Base-by-base conservation (phyloP, 2,329 filamentous ascomycete genomes). In the Akanthomyces muscarius region DNA sequence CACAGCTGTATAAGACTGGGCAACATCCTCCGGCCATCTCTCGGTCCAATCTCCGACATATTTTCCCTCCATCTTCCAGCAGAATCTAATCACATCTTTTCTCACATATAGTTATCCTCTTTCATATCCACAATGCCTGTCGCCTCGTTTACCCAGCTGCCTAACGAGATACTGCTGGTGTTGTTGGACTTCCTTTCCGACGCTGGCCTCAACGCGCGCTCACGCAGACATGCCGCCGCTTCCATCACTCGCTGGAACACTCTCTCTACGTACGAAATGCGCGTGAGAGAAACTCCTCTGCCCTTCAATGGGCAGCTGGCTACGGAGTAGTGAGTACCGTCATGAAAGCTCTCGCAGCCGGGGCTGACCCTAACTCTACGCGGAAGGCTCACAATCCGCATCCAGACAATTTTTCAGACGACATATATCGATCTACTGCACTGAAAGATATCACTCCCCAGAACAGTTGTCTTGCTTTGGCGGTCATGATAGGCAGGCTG, bases 261-360 rank as follows among this genome's bases (percentile, higher is more conserved):
- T n/a, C 16, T 6, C 58, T 61, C 5, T 61, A 61, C 10, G 2
- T 33, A 3, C 36, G 23, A 33, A 44, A 61, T 25, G 48, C 38
- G 28, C 47, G 48, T 3, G 11, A 53, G 25, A n/a, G 58, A 50
- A 50, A 61, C 10, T 51, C 21, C 2, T 44, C 25, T 1, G 58
- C 58, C n/a, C n/a, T 61, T 25, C 36, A 44, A 7, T 61, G 58
- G 58, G 58, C 38, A 1, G 48, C 38, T 13, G 5, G 3, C 8
- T n/a, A 2, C 13, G 48, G 47, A 3, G 4, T n/a, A 6, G 1
- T 53, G 25, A 28, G 25, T n/a, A 52, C 23, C 16, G 18, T 28
- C 23, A 52, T n/a, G n/a, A 61, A 53, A n/a, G 57, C 57, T 11
- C 57, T 61, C 10, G 48, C 23, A 5, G 38, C 36, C 18, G 57